Percentiles rank a stretch among this genome's conserved stretches.
Conservation (phyloP, 768 basidiomycete species). For the Termitomyces sp. region DNA sequence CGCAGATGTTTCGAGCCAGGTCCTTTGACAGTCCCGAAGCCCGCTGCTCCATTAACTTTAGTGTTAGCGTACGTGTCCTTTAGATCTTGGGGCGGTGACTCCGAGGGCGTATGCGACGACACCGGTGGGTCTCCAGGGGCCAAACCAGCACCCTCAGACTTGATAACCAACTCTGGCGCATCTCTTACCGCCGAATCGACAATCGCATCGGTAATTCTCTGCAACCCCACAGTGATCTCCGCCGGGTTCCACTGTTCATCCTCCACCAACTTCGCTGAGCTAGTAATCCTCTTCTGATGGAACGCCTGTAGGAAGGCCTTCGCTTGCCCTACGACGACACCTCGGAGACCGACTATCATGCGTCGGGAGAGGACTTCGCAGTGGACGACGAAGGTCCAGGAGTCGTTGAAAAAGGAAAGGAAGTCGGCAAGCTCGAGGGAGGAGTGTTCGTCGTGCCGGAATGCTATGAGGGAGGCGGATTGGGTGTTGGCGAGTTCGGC, state of each 20-base stretch:
- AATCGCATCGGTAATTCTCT: constrained; percentile 69
- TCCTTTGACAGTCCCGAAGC: neutral
- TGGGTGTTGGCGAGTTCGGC: constrained; percentile 86
- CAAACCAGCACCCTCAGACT: constrained; percentile 13
- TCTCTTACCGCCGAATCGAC: constrained; percentile 82
- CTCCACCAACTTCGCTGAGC: constrained; percentile 87
- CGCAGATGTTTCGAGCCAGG: constrained; percentile 54
- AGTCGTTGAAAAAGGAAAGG: constrained; percentile 74
- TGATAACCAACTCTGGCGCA: constrained; percentile 60
- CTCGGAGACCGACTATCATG: constrained; percentile 93
- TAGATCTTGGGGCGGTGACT: neutral
- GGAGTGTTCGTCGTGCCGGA: constrained; percentile 78
- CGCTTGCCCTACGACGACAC: constrained; percentile 84
- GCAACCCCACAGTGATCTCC: constrained; percentile 65
- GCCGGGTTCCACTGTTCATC: constrained; percentile 92
- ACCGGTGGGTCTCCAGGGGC: neutral
- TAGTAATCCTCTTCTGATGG: constrained; percentile 76
- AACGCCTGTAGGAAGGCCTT: constrained; percentile 85
- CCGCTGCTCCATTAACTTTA: neutral
- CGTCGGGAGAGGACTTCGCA: constrained; percentile 82
- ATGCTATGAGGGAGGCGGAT: constrained; percentile 71
- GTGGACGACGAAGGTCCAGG: constrained; percentile 87
- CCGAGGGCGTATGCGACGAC: neutral
- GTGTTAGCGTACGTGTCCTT: neutral
- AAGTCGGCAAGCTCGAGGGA: constrained; percentile 72